phyloP scores from a whole-genome alignment of 495 filamentous ascomycete species.

The Cladorrhinum samala region DNA sequence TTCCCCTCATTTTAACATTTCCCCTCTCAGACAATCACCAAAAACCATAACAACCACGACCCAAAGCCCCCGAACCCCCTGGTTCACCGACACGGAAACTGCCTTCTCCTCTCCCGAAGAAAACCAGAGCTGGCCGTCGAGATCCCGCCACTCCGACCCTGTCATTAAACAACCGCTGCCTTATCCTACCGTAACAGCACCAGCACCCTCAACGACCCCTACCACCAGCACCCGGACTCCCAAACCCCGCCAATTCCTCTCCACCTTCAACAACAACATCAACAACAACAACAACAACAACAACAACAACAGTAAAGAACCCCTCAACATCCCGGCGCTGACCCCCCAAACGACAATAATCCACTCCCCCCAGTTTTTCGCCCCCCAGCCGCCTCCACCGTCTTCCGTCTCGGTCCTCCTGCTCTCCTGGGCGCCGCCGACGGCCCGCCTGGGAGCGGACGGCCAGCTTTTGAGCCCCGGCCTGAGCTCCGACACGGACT shows the following conservation, averaged over 20 bases:
- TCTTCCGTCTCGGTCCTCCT: slow-evolving; percentile 21
- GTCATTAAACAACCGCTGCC: too few relatives aligned
- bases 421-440: slow-evolving; percentile 19
- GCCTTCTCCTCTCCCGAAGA: slow-evolving; percentile 7
- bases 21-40: slow-evolving; percentile 20
- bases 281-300: too few relatives aligned
- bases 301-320: too few relatives aligned
- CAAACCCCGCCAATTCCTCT: too few relatives aligned
- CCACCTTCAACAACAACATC: too few relatives aligned
- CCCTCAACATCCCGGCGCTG: background rate
- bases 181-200: too few relatives aligned
- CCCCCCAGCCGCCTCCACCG: slow-evolving; percentile 8
- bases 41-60: slow-evolving; percentile 13
- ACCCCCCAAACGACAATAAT: background rate
- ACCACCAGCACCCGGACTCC: too few relatives aligned
- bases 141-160: too few relatives aligned
- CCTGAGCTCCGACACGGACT: slow-evolving; percentile 10
- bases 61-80: slow-evolving; percentile 14
- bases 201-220: too few relatives aligned
- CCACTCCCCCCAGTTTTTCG: background rate
- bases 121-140: background rate
- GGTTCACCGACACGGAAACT: slow-evolving; percentile 18
- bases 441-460: slow-evolving; percentile 11
- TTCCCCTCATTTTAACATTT: background rate
- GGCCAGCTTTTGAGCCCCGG: slow-evolving; percentile 10